phyloP scores from a whole-genome alignment of 176 grass and related monocot species.

The Elymus sibiricus region DNA sequence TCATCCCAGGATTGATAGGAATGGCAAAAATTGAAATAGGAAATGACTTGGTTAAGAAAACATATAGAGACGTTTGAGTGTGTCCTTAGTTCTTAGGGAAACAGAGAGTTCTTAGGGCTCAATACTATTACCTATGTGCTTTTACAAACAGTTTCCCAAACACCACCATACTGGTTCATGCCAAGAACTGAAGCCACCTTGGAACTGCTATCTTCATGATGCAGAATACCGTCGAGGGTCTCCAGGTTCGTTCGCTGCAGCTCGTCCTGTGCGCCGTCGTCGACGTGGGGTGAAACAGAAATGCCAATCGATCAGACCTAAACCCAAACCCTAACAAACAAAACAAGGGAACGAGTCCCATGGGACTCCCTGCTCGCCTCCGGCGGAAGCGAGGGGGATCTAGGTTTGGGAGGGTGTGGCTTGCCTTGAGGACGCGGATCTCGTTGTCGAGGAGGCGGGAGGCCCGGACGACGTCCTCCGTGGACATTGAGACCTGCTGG shows the following conservation, averaged over 20 bases:
- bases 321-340: background rate
- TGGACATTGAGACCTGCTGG: slow-evolving; percentile 63
- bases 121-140: no score
- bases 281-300: background rate
- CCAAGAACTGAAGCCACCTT: no score
- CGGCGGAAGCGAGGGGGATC: background rate
- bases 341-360: background rate
- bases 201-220: no score
- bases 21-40: no score
- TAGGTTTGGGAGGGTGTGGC: background rate
- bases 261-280: slow-evolving; percentile 42
- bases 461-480: slow-evolving; percentile 51
- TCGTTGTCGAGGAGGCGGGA: slow-evolving; percentile 78
- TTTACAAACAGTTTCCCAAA: no score
- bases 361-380: background rate
- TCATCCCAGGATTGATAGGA: no score
- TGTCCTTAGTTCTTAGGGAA: no score
- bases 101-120: no score
- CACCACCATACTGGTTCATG: no score
- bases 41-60: no score
- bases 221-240: slow-evolving; percentile 20
- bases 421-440: slow-evolving; percentile 82
- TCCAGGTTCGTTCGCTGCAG: slow-evolving; percentile 66
- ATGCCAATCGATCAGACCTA: background rate
- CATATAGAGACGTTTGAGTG: no score